Base-by-base conservation (phyloP, 208 protist genomes). In the Leishmania tropica region DNA sequence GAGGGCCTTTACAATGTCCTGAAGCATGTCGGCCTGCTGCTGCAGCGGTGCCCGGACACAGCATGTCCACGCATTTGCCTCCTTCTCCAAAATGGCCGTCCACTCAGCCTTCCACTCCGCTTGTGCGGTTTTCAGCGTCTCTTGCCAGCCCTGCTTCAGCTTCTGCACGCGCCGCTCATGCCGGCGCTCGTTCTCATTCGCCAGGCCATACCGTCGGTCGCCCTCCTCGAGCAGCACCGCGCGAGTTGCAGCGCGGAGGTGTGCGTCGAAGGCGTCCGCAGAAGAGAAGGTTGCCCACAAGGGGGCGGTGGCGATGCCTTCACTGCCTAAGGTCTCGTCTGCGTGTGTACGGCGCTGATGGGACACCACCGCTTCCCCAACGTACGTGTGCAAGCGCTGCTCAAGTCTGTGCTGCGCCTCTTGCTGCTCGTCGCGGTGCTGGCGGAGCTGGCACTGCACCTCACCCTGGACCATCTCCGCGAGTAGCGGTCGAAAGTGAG, bases 141-240 rank as follows among this genome's bases (percentile, higher is more conserved):
- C 81, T 40, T 86, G 53, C 83, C 83, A 81, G 7, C 71, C 64
- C 47, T 68, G 72, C 83, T 88, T 75, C 60, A 79, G 42, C 51
- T 86, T 48, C 51, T 40, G 68, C 70, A 86, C 75, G 10, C 78
- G 67, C 67, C 40, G 24, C 78, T 86, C 83, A 45, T 89, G 81
- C 13, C 81, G 78, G 1, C 71, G 81, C 83, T 85, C 85, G 48
- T 78, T 82, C 45, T 85, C 73, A 40, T 71, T 83, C 60, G 80
- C 83, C 62, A 81, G 51, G 42, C 80, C 65, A 67, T 85, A 85
- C 72, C 84, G 86, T 8, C 79, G 81, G 45, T 87, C 82, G 64
- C 90, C 88, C 60, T 89, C 87, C 64, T 91, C 93, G 24, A 77
- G 67, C 45, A 94, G 74, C 24, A 94, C 84, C 56, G 83, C 60